These are phyloP conservation scores for Xylaria sp. DNA, from an alignment of 2,329 filamentous ascomycete species.

Conservation along the genomic window DNA sequence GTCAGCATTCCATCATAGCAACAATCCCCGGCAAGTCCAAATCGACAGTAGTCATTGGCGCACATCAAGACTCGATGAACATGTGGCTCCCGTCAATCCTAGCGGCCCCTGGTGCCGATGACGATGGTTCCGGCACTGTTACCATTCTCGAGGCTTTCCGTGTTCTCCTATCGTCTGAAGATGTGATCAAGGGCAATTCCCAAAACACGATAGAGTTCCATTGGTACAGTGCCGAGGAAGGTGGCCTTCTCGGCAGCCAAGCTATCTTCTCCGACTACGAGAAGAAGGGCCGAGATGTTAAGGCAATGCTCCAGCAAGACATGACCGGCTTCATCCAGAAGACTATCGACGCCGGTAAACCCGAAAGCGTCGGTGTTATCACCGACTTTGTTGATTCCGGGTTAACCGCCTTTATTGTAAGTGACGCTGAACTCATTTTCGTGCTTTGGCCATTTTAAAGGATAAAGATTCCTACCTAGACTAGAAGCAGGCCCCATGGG, in stretches of 20 bases:
- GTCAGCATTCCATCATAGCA: constrained; percentile 90
- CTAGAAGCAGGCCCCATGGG: neutral
- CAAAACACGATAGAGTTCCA: constrained; percentile 95
- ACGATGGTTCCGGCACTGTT: constrained; percentile 91
- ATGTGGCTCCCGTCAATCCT: constrained; percentile 86
- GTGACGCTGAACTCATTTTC: neutral
- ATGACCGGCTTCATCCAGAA: constrained; percentile 93
- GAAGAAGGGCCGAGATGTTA: constrained; percentile 77
- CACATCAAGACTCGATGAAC: constrained; percentile 96
- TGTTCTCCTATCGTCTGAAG: constrained; percentile 78
- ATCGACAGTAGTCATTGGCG: constrained; percentile 87
- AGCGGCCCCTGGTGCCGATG: constrained; percentile 91
- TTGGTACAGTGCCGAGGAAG: constrained; percentile 85
- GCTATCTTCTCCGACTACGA: constrained; percentile 88
- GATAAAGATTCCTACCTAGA: neutral
- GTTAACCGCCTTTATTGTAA: constrained; percentile 82
- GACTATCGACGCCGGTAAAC: constrained; percentile 82
- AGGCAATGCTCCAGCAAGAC: constrained; percentile 98
- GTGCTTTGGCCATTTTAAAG: too few relatives aligned
- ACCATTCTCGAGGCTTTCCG: constrained; percentile 94
- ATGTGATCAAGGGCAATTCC: constrained; percentile 76
- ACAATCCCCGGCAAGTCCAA: constrained; percentile 88
- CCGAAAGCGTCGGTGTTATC: constrained; percentile 91
- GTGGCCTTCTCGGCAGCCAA: constrained; percentile 76
- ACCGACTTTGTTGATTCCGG: constrained; percentile 87